Evolutionary conservation across 2,329 filamentous ascomycete genomes (phyloP).

Genomic region (Coniochaeta ligniaria): DNA sequence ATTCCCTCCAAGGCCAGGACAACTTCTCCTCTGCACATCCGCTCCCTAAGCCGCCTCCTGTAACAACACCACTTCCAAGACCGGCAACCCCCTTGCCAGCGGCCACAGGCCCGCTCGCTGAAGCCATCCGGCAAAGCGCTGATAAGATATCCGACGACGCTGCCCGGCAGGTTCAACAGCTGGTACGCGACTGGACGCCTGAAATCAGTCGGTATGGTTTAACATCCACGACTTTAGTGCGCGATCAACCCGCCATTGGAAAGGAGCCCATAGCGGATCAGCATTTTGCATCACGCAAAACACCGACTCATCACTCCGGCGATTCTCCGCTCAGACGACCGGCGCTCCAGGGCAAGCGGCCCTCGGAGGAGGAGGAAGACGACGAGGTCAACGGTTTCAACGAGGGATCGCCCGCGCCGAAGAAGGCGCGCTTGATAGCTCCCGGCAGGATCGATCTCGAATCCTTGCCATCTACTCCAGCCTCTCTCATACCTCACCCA

Average conservation of each 20-base stretch:
- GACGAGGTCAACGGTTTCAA: constrained; percentile 4
- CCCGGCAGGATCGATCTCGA: constrained; percentile 37
- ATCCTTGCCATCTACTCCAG: constrained; percentile 14
- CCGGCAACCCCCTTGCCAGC: constrained; percentile 4
- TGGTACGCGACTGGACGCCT: constrained; percentile 10
- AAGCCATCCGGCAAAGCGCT: constrained; percentile 6
- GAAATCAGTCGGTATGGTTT: constrained; percentile 22
- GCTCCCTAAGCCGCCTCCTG: background rate
- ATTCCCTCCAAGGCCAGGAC: background rate
- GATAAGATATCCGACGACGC: constrained; percentile 6
- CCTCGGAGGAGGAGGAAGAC: constrained; percentile 14
- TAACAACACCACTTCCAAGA: constrained; percentile 3
- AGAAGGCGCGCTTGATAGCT: constrained; percentile 41
- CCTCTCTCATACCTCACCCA: constrained; percentile 4
- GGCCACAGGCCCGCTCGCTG: constrained; percentile 10
- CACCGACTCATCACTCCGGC: background rate
- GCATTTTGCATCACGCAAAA: background rate
- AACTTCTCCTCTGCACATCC: background rate
- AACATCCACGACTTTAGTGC: constrained; percentile 14
- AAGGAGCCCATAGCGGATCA: constrained; percentile 7
- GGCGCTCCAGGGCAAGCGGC: constrained; percentile 18
- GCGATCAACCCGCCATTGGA: constrained; percentile 7
- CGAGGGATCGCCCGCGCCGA: constrained; percentile 20
- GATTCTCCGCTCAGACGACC: constrained; percentile 4
- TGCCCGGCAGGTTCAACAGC: constrained; percentile 8